phyloP scores from a whole-genome alignment of 345 rosid genomes.

The Arabis alpina region DNA sequence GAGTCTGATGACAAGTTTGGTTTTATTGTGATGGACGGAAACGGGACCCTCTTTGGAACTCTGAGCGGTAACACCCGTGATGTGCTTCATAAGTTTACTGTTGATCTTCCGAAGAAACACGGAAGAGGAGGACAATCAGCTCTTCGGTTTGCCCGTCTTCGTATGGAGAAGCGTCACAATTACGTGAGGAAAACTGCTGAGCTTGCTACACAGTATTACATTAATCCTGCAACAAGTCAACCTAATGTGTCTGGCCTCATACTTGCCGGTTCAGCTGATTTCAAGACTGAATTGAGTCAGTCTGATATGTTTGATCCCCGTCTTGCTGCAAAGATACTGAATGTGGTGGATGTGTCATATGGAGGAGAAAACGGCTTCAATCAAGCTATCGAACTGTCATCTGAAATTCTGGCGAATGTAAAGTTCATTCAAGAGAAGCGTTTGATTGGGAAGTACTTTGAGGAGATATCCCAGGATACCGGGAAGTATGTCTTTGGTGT shows the following conservation, averaged over 20 bases:
- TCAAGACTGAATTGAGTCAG: conserved; percentile 78
- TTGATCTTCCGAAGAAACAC: conserved; percentile 76
- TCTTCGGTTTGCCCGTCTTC: conserved; percentile 74
- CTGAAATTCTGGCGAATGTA: conserved; percentile 73
- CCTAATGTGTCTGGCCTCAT: conserved; percentile 22
- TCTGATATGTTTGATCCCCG: conserved; percentile 41
- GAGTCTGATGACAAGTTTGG: conserved; percentile 16
- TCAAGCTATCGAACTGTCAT: conserved; percentile 56
- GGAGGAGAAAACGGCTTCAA: conserved; percentile 37
- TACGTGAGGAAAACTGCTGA: neutral
- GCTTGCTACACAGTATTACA: conserved; percentile 7
- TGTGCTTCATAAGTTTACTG: conserved; percentile 70
- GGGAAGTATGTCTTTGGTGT: conserved; percentile 14
- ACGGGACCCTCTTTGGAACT: conserved; percentile 4
- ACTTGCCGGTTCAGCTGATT: conserved; percentile 84
- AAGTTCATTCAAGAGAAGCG: conserved; percentile 49
- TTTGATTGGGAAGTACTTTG: conserved; percentile 6
- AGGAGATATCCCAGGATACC: conserved; percentile 7
- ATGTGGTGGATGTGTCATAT: conserved; percentile 80
- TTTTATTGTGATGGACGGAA: neutral
- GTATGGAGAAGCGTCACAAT: conserved; percentile 78
- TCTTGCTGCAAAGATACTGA: conserved; percentile 76
- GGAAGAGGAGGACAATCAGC: conserved; percentile 87
- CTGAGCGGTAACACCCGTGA: conserved; percentile 36
- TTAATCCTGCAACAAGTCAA: conserved; percentile 5